These are phyloP conservation scores for Sphaerobolus stellatus DNA, from an alignment of 1,284 basidiomycete species.

Conservation along the genomic window DNA sequence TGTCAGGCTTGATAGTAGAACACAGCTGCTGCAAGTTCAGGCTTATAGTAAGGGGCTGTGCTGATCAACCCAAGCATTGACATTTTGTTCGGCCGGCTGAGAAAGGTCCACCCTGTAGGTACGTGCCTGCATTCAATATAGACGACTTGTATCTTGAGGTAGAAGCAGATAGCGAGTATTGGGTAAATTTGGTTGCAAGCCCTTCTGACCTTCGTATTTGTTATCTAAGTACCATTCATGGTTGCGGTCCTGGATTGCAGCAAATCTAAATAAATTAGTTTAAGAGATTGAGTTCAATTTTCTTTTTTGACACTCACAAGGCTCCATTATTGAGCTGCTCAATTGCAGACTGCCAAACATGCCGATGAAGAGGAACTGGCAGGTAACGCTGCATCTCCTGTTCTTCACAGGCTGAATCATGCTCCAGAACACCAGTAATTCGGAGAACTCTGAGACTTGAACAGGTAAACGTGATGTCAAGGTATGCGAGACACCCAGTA, in stretches of 20 bases:
- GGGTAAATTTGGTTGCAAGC: constrained; percentile 4
- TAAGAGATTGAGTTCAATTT: neutral
- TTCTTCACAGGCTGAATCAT: constrained; percentile 25
- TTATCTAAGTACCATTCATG: constrained; percentile 5
- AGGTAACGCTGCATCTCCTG: constrained; percentile 23
- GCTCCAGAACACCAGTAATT: constrained; percentile 25
- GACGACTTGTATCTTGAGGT: constrained; percentile 18
- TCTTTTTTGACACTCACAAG: constrained; percentile 13
- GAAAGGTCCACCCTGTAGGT: constrained; percentile 22
- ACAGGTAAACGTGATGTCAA: constrained; percentile 25
- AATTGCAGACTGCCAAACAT: constrained; percentile 30
- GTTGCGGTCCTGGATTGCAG: constrained; percentile 17
- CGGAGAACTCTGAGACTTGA: neutral
- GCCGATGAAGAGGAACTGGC: constrained; percentile 29
- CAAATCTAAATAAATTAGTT: constrained; percentile 13
- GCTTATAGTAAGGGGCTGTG: constrained; percentile 21
- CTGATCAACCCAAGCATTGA: constrained; percentile 26
- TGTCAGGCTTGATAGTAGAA: constrained; percentile 27
- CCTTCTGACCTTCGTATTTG: constrained; percentile 16
- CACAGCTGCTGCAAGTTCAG: constrained; percentile 21
- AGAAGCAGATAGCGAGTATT: constrained; percentile 19
- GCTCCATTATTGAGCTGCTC: constrained; percentile 27
- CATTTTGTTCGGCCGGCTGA: constrained; percentile 20
- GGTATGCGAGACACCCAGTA: constrained; percentile 32
- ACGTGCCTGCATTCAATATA: constrained; percentile 22